A percentile compares a stretch with the other conserved stretches of the same genome.
Evolutionary conservation across 306 rosid genomes (phyloP).

Genomic region (Quillaja saponaria): DNA sequence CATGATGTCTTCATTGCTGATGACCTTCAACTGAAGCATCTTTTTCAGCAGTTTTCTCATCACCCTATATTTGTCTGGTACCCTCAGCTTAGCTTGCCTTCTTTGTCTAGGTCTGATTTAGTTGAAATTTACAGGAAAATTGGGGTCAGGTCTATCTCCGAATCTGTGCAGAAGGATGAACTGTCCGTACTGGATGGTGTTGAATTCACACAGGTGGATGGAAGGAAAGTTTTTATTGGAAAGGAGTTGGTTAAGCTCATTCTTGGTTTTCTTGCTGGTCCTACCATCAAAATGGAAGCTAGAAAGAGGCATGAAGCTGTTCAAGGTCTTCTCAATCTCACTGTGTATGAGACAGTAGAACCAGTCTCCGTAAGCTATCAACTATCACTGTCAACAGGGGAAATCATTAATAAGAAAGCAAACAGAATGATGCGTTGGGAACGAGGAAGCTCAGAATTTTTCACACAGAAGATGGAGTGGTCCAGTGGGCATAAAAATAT

Average conservation of each 20-base stretch:
- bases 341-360: constrained; percentile 31
- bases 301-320: constrained; percentile 36
- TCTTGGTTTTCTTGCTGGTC: constrained; percentile 49
- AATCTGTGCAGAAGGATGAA: constrained; percentile 31
- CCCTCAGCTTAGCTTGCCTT: constrained; percentile 1
- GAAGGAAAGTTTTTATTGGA: constrained; percentile 16
- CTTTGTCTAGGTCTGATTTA: background rate
- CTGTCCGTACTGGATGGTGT: background rate
- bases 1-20: constrained; percentile 21
- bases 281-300: constrained; percentile 35
- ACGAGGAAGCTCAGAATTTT: constrained; percentile 35
- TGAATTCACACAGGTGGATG: background rate
- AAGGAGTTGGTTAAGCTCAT: constrained; percentile 40
- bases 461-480: constrained; percentile 41
- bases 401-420: constrained; percentile 22
- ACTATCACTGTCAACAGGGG: constrained; percentile 36
- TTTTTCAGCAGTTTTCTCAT: constrained; percentile 8
- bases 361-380: constrained; percentile 34
- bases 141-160: constrained; percentile 24
- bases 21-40: constrained; percentile 21
- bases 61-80: constrained; percentile 26
- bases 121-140: constrained; percentile 4
- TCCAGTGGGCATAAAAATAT: constrained; percentile 25
- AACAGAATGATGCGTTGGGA: constrained; percentile 43
- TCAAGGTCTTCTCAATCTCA: constrained; percentile 26